Evolutionary conservation across 345 rosid genomes (phyloP), one percentile per base, ranked within the genome.

Genomic region (Eucalyptus sideroxylon): DNA sequence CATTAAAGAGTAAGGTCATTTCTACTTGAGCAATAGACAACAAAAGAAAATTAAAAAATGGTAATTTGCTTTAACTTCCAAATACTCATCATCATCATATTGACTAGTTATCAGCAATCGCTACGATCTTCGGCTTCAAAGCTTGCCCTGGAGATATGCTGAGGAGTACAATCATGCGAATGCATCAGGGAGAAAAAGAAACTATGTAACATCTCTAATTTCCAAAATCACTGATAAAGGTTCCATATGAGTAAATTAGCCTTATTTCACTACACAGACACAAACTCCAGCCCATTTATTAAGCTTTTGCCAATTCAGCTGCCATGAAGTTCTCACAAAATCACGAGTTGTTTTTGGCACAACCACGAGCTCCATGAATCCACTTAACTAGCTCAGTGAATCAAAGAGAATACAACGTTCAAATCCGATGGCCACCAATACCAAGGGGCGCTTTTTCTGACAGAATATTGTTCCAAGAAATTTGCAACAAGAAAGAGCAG

Each of bases 101-200:
- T 40, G 16, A 40, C 47, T 6, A 77, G 85, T 77, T 6, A 77
- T 77, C 27, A 77, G 47, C 4, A 77, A 4, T 77, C 1, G 10
- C 47, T 40, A 40, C 9, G 1, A 6, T 77, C 13, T 77, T 40
- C 0, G 3, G 85, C 47, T 77, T 40, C 85, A 21, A 40, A 77
- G 30, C 16, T 23, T 77, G 85, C 47, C 47, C 85, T 1, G 1
- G 27, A 77, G 85, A 77, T 77, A 40, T 77, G 85, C 4, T 77
- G 47, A 77, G 27, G 3, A 0, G 47, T 8, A 77, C 23, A 77
- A 40, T 77, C 30, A 0, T 21, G 85, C 15, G 0, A 77, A 21
- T 40, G 3, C 30, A 77, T 40, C 83, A 37, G 47, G 47, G 85
- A 37, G 47, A 77, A 40, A 77, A 21, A 11, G 85, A 77, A 40